Base-by-base conservation (phyloP, 2,329 filamentous ascomycete genomes). In the Hymenotorrendiella dingleyae region DNA sequence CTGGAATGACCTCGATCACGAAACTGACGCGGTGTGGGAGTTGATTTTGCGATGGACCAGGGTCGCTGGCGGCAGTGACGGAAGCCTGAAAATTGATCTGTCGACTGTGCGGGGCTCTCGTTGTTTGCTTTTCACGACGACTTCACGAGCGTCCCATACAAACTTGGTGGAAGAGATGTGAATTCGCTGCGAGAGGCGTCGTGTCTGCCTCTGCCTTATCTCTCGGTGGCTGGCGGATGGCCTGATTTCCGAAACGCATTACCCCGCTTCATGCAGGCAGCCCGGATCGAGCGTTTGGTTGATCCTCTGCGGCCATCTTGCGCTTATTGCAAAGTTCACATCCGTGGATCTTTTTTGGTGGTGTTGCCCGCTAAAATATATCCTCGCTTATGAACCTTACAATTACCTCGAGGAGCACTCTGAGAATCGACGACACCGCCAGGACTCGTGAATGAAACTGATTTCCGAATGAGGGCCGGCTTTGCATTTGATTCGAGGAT, bases 231-330 rank as follows among this genome's bases (percentile, higher is more conserved):
- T n/a, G n/a, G n/a, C n/a, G n/a, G n/a, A n/a, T n/a, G n/a, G n/a
- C n/a, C 36, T 28, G 24, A 32, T 26, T 40, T 27, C 38, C 34
- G 29, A 48, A 40, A 49, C 42, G 47, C 51, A 17, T 49, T 37
- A 34, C 49, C 49, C 48, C 48, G 41, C 44, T 48, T 38, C 39
- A 29, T 26, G 28, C 20, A 32, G 49, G 46, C 48, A 53, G 43
- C 40, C 32, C 34, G 33, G 35, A 49, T 42, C 40, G 32, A 44
- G 47, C n/a, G n/a, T 42, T 39, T 32, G 20, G 16, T 41, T 19
- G 5, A 10, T 19, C 24, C 43, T 11, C 29, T 39, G 42, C 10
- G 40, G 32, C 22, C 26, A 28, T 20, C 19, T 46, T 37, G 35
- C 43, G 32, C 20, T 6, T 29, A 26, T 20, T 7, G 17, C 14